Conservation (phyloP, 441 rosid species). For the Hura crepitans region DNA sequence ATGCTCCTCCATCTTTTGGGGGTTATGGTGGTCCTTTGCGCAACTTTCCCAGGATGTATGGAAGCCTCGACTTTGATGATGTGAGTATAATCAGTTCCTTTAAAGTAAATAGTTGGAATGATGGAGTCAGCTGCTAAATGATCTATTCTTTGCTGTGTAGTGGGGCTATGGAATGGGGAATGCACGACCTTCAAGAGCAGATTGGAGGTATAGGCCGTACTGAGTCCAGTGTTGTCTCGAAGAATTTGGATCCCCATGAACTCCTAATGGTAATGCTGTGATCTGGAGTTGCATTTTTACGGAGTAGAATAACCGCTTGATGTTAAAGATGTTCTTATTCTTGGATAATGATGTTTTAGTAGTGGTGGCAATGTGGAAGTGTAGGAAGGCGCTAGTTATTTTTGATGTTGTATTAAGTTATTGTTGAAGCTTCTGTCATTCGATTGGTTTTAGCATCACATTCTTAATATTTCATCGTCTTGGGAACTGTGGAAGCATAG, state of each 20-base stretch:
- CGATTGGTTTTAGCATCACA: neutral
- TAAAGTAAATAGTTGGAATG: neutral
- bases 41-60: conserved; percentile 73
- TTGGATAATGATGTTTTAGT: neutral
- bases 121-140: neutral
- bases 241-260: neutral
- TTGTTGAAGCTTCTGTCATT: neutral
- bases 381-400: neutral
- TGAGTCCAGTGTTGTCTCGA: conserved; percentile 21
- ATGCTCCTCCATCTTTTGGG: conserved; percentile 54
- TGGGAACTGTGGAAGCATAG: neutral
- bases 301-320: conserved; percentile 6
- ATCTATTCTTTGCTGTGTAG: conserved; percentile 33
- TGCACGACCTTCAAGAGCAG: conserved; percentile 69
- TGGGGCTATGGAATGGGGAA: conserved; percentile 75
- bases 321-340: too few species aligned
- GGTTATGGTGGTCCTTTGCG: conserved; percentile 84
- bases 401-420: neutral
- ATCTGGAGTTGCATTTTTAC: neutral
- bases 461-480: too few species aligned
- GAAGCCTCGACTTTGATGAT: conserved; percentile 62
- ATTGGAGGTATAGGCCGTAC: conserved; percentile 90
- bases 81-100: conserved; percentile 17
- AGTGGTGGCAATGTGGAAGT: neutral
- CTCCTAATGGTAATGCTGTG: neutral